Conservation (phyloP, 148 eudicot genomes). For the Camellia japonica region DNA sequence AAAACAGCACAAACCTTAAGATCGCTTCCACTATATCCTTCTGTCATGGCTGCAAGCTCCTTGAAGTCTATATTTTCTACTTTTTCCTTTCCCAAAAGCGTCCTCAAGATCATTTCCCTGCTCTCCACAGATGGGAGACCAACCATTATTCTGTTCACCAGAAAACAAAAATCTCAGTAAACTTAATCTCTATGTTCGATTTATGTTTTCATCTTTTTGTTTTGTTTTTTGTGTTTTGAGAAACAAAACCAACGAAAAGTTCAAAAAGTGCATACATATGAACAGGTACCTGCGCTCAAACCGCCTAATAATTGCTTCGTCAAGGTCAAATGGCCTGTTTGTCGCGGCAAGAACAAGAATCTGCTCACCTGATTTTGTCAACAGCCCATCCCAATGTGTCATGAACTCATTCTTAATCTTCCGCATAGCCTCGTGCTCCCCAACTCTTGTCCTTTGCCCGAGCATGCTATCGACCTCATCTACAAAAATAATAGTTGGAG, state of each 20-base stretch:
- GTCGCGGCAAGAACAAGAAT: conserved; percentile 97
- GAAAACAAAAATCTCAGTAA: conserved; percentile 11
- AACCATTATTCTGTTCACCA: conserved; percentile 73
- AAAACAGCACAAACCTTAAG: conserved; percentile 43
- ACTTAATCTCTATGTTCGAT: neutral
- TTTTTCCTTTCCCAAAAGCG: conserved; percentile 75
- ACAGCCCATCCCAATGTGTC: conserved; percentile 95
- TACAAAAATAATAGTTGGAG: conserved; percentile 82
- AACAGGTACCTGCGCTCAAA: conserved; percentile 82
- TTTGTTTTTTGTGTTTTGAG: no score
- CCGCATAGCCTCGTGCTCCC: conserved; percentile 97
- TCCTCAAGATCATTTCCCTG: conserved; percentile 78
- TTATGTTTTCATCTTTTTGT: no score
- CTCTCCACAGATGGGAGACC: conserved; percentile 78
- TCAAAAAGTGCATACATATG: neutral
- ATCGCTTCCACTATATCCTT: conserved; percentile 95
- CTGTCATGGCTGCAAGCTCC: conserved; percentile 89
- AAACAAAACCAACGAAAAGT: no score
- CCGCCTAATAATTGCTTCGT: conserved; percentile 90
- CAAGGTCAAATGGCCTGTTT: conserved; percentile 91
- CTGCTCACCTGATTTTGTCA: conserved; percentile 77
- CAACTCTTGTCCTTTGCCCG: conserved; percentile 85
- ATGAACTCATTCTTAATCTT: conserved; percentile 93
- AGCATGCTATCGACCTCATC: conserved; percentile 98
- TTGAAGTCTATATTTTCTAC: conserved; percentile 66